Conservation (phyloP, 306 rosid genomes). For the Mucuna pruriens region DNA sequence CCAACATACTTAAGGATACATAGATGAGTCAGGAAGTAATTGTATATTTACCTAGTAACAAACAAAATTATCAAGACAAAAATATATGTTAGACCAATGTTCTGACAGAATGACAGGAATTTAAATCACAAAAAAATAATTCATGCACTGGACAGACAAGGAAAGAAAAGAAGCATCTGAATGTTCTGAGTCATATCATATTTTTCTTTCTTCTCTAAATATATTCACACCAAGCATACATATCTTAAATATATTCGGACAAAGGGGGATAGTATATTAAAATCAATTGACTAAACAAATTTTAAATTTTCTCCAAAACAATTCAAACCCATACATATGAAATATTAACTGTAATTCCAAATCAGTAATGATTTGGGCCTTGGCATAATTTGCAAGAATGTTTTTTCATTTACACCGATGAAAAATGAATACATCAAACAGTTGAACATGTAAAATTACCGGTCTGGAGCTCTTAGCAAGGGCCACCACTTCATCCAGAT, state of each 20-base stretch:
- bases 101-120: background rate
- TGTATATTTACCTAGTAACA: slow-evolving; percentile 77
- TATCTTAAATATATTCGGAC: too few species aligned
- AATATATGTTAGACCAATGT: background rate
- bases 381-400: background rate
- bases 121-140: background rate
- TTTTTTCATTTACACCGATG: background rate
- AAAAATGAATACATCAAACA: background rate
- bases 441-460: slow-evolving; percentile 54
- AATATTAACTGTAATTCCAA: background rate
- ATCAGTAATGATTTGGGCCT: background rate
- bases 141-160: background rate
- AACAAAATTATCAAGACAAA: background rate
- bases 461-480: slow-evolving; percentile 88
- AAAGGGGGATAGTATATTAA: background rate
- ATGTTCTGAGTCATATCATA: background rate
- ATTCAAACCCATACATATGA: background rate
- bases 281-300: slow-evolving; percentile 9
- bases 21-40: slow-evolving; percentile 17
- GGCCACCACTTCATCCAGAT: slow-evolving; percentile 93
- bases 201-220: background rate
- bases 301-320: background rate
- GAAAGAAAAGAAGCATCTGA: background rate
- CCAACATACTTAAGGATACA: background rate
- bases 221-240: too few species aligned